These are phyloP conservation scores for Stereum hirsutum DNA, from an alignment of 1,284 basidiomycete species.

Conservation along the genomic window DNA sequence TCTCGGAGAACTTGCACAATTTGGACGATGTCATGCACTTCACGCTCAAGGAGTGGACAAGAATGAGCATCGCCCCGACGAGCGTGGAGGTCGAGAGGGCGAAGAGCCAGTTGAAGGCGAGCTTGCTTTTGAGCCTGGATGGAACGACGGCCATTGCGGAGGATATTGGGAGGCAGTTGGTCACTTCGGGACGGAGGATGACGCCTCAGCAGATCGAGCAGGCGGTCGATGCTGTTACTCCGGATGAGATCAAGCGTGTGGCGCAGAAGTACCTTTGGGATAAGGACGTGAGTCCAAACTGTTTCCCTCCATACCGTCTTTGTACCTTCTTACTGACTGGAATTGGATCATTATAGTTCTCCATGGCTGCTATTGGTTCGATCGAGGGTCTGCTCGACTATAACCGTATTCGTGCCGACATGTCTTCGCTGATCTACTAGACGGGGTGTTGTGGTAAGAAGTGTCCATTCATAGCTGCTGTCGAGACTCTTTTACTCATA, in stretches of 20 bases:
- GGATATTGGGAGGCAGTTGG: constrained; percentile 95
- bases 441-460: too few relatives aligned
- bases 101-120: constrained; percentile 97
- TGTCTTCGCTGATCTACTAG: constrained; percentile 73
- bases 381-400: constrained; percentile 86
- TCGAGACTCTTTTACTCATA: neutral
- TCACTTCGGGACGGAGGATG: constrained; percentile 85
- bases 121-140: constrained; percentile 84
- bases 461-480: too few relatives aligned
- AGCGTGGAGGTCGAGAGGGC: constrained; percentile 90
- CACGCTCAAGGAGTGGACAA: constrained; percentile 93
- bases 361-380: constrained; percentile 76
- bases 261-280: constrained; percentile 98
- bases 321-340: constrained; percentile 7
- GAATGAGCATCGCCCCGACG: constrained; percentile 87
- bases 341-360: constrained; percentile 41
- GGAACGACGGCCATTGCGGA: constrained; percentile 96
- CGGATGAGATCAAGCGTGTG: constrained; percentile 89
- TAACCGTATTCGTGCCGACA: constrained; percentile 73
- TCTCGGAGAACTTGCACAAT: constrained; percentile 89
- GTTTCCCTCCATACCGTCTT: constrained; percentile 8
- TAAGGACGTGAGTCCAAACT: constrained; percentile 64
- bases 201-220: constrained; percentile 93
- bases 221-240: constrained; percentile 83
- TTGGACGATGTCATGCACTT: constrained; percentile 94